Percentiles rank a stretch among this genome's conserved stretches.
These are phyloP conservation scores for Balakata baccata DNA, from an alignment of 345 rosid species.

Conservation along the genomic window DNA sequence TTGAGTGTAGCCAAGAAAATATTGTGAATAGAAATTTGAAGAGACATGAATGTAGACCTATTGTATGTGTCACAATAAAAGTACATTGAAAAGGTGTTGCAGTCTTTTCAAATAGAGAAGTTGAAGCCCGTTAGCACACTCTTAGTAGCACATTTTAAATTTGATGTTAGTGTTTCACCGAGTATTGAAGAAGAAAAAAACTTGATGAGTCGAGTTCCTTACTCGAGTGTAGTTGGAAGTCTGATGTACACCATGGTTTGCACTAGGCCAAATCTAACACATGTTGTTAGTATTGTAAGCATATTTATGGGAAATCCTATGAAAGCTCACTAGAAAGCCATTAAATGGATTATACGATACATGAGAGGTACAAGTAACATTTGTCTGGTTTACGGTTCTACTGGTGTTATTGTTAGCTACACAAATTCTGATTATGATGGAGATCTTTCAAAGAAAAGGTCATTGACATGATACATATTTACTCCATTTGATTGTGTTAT, in stretches of 20 bases:
- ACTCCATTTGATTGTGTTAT: no score
- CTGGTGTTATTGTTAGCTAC: no score
- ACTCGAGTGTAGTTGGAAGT: background rate
- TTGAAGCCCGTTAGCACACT: background rate
- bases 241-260: constrained; percentile 6
- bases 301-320: no score
- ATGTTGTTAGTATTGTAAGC: background rate
- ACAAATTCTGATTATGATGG: no score
- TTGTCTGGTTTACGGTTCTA: no score
- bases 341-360: no score
- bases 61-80: background rate
- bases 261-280: background rate
- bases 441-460: no score
- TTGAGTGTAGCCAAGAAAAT: background rate
- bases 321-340: no score
- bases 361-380: no score
- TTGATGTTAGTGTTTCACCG: background rate
- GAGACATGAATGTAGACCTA: background rate
- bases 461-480: no score
- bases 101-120: background rate
- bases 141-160: background rate
- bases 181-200: no score
- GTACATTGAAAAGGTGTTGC: background rate
- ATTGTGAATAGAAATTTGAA: background rate
- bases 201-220: background rate